Base-by-base conservation (phyloP, 345 rosid genomes). In the Aegle marmelos region DNA sequence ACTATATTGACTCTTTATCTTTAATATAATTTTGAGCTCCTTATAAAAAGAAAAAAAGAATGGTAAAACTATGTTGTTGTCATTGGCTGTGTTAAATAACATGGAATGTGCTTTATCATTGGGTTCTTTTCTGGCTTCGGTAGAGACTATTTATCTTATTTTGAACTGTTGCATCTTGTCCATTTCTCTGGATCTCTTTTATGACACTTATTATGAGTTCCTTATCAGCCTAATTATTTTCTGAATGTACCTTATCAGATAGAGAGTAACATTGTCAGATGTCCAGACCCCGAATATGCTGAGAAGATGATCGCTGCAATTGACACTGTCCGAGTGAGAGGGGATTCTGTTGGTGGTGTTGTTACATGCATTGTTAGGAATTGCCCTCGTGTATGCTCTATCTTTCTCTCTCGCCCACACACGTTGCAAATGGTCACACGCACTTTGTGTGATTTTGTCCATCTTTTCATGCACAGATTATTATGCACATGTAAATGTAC, bases 271-370 rank as follows among this genome's bases (percentile, higher is more conserved):
- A 96, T 96, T 22, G 97, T 89, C 34, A 92, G 98, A 80, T 96
- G 99, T 84, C 99, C 99, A 72, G 82, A 96, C 88, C 97, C 98
- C 68, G 98, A 86, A 82, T 94, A 91, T 83, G 99, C 99, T 1
- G 93, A 96, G 83, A 94, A 96, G 90, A 91, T 96, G 98, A 96
- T 96, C 78, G 95, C 93, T 37, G 94, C 98, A 0, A 90, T 96
- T 53, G 99, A 96, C 81, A 88, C 91, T 70, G 89, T 96, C 34
- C 92, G 99, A 30, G 89, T 85, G 30, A 90, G 80, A 85, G 98
- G 99, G 70, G 93, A 96, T 81, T 94, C 99, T 74, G 88, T 93
- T 74, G 99, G 99, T 70, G 99, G 99, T 69, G 91, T 92, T 58
- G 98, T 96, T 76, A 92, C 98, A 5, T 96, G 99, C 88, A 92